These are phyloP conservation scores for Emergomyces africanus DNA, from an alignment of 2,329 filamentous ascomycete genomes.

Conservation along the genomic window DNA sequence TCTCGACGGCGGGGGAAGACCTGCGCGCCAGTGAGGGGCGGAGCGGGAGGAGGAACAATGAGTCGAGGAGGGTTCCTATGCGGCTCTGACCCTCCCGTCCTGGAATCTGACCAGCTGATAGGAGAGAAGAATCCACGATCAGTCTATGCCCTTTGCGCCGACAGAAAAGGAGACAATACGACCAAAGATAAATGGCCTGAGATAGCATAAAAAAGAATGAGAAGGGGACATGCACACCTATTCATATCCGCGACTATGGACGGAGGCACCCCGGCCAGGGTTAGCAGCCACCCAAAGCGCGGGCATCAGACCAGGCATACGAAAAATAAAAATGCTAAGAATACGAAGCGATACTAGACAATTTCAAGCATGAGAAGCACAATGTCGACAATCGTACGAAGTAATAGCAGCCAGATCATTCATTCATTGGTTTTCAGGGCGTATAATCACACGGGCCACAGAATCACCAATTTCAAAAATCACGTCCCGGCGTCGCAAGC, in stretches of 20 bases:
- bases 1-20: slow-evolving; percentile 29
- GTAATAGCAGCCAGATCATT: not conserved
- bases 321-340: not conserved
- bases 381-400: not conserved
- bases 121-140: not conserved
- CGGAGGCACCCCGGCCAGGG: not conserved
- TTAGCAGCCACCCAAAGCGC: not conserved
- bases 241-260: slow-evolving; percentile 6
- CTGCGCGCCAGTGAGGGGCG: slow-evolving; percentile 20
- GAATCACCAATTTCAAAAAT: not conserved
- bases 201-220: not conserved
- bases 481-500: not conserved
- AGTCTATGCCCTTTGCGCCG: not conserved
- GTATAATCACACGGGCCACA: not conserved
- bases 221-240: slow-evolving; percentile 6
- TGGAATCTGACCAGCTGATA: slow-evolving; percentile 6
- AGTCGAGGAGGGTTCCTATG: slow-evolving; percentile 8
- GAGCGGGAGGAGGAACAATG: slow-evolving; percentile 14
- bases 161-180: not conserved
- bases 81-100: slow-evolving; percentile 4
- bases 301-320: not conserved
- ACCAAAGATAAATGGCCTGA: not conserved
- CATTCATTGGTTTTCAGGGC: not conserved
- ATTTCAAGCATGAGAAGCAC: not conserved
- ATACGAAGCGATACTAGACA: not conserved